Conservation (phyloP, 352 stramenopile species). For the Pythium insidiosum region DNA sequence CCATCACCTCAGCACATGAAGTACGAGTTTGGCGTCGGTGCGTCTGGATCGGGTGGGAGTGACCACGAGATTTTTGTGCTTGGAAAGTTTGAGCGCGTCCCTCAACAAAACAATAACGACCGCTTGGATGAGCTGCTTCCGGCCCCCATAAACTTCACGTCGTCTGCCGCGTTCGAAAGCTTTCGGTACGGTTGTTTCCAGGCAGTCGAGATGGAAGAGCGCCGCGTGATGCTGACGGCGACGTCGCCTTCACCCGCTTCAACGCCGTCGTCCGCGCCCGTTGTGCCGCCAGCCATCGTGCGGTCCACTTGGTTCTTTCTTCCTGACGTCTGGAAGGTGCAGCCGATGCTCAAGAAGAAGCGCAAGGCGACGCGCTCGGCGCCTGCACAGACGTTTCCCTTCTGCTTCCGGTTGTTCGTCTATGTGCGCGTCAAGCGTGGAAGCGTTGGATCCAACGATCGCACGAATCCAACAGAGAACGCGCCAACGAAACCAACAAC, state of each 20-base stretch:
- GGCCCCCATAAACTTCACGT: constrained; percentile 31
- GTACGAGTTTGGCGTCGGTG: constrained; percentile 30
- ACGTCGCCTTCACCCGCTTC: neutral
- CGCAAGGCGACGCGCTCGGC: constrained; percentile 76
- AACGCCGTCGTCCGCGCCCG: neutral
- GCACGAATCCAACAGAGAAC: too few species aligned
- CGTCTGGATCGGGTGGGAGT: constrained; percentile 28
- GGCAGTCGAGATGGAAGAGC: constrained; percentile 74
- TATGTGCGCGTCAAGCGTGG: constrained; percentile 22
- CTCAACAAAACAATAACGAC: constrained; percentile 46
- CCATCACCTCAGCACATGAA: constrained; percentile 43
- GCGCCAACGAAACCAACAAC: too few species aligned
- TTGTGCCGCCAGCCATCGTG: constrained; percentile 9
- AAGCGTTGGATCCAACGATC: too few species aligned
- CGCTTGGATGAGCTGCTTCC: constrained; percentile 30
- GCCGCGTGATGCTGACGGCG: constrained; percentile 29
- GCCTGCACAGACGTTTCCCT: constrained; percentile 79
- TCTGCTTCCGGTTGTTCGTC: constrained; percentile 80
- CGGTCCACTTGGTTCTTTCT: constrained; percentile 83
- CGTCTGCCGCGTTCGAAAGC: constrained; percentile 43
- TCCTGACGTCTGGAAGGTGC: constrained; percentile 84
- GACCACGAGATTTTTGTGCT: constrained; percentile 62
- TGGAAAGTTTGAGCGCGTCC: constrained; percentile 72
- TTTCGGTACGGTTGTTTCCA: constrained; percentile 81
- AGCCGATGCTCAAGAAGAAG: constrained; percentile 86